Base-by-base conservation (phyloP, 2,329 filamentous ascomycete genomes). In the Dothiorella sarmentorum region DNA sequence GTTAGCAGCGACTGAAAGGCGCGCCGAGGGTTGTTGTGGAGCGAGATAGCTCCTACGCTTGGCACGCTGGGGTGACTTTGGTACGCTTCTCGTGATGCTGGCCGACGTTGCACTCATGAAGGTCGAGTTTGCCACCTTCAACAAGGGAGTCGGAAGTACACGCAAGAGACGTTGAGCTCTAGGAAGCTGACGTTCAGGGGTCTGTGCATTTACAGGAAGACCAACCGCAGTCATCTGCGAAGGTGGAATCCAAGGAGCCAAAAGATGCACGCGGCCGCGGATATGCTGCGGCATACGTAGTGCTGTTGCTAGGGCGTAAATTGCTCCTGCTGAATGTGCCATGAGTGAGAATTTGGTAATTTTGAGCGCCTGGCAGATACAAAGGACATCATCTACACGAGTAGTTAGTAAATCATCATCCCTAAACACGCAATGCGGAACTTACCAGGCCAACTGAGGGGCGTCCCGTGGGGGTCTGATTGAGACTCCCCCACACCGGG, bases 311-410 rank as follows among this genome's bases (percentile, higher is more conserved):
- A 99, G 82, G 2, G 94, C 94, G 69, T 99, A 99, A 55, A 99
- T 96, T n/a, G 94, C 93, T 15, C 94, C 94, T 0, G 94, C 94
- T 0, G 93, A 97, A 73, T 99, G 94, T 2, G 94, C 94, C 1
- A 99, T 82, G 18, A 99, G 89, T 6, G 93, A 97, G 70, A 99
- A 99, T 65, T 96, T 96, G 10, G 88, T 94, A 63, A 99, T 95
- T 65, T 91, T 92, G 43, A 99, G 81, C 13, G 89, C 81, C 68
- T 96, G 90, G 71, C 94, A 99, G 60, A 99, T 96, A 55, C 92
- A 88, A 61, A 95, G 89, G 13, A 99, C 91, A 73, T 99, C 94
- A 65, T 88, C 85, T 77, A 20, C 7, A 38, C 7, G 40, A 63
- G 53, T 62, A 22, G 64, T 72, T 62, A 72, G 65, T 40, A 31